Base-by-base conservation (phyloP, 116 monocot genomes). In the Dioscorea cayenensis region DNA sequence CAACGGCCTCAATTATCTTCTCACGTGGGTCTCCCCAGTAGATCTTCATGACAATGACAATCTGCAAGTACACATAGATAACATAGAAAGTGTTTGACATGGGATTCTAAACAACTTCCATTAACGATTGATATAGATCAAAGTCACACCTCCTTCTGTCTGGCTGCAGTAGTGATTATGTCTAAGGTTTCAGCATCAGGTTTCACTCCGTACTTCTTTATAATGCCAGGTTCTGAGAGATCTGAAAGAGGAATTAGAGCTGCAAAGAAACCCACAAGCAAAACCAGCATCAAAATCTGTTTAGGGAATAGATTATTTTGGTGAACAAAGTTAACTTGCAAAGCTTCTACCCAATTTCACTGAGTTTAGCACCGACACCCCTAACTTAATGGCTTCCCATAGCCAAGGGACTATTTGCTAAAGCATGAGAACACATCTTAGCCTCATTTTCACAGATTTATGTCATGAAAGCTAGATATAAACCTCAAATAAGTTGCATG, bases 21-120 rank as follows among this genome's bases (percentile, higher is more conserved):
- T 93, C 93, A 68, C 89, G 89, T 0, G 93, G 25, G 76, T 89
- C 89, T 66, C 89, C 93, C 77, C 83, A 93, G 61, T 81, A 87
- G 52, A 89, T 76, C 73, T 93, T 94, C 79, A 94, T 68, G 35
- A 85, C 70, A 17, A 87, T 52, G 16, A 87, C 64, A 21, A 87
- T 71, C 87, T 93, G 81, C 58, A 49, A 28, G 18, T 1, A 71
- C 35, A 17, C 14, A 59, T 17, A 12, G 12, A 48, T 20, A 19
- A 23, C 5, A 38, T 1, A 6, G 12, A 14, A 59, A 32, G 32
- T 32, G 25, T 28, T 63, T 9, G 4, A 32, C 32, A 3, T 10
- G 4, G 12, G 37, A 67, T 9, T 22, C 19, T 27, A 14, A 20
- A 36, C 17, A 61, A 23, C 49, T 18, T 21, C 43, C 43, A 43